Conservation (phyloP, 306 rosid species). For the Dryas alaskensis region DNA sequence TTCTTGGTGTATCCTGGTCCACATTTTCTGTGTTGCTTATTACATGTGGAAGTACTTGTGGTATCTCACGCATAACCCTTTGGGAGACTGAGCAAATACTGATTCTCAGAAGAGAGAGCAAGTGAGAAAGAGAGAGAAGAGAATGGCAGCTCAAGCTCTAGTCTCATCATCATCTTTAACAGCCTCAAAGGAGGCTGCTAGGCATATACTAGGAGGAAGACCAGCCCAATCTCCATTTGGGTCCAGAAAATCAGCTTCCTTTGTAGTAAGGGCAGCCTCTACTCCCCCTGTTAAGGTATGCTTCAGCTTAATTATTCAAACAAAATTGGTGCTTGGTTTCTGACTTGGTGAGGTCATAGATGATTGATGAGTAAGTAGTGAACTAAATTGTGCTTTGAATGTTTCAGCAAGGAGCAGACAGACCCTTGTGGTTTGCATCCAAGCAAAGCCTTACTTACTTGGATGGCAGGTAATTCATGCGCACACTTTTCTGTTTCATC, state of each 20-base stretch:
- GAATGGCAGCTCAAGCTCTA: constrained; percentile 84
- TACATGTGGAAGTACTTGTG: constrained; percentile 4
- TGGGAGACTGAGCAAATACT: background rate
- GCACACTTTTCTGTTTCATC: no score
- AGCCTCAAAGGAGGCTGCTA: constrained; percentile 62
- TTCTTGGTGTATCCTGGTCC: constrained; percentile 35
- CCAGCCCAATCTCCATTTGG: constrained; percentile 43
- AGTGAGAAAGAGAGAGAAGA: background rate
- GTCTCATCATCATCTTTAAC: constrained; percentile 79
- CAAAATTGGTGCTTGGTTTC: no score
- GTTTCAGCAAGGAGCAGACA: constrained; percentile 81
- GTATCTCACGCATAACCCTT: background rate
- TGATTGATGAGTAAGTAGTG: no score
- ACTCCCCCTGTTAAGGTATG: constrained; percentile 89
- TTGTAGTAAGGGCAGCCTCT: constrained; percentile 66
- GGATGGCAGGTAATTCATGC: constrained; percentile 77
- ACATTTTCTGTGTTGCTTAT: constrained; percentile 25
- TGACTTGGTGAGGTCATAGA: no score
- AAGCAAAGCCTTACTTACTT: constrained; percentile 93
- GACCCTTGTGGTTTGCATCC: constrained; percentile 96
- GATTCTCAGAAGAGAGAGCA: background rate
- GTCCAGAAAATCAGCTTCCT: constrained; percentile 55
- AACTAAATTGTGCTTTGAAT: no score
- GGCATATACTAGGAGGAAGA: constrained; percentile 55
- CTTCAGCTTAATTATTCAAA: background rate